A percentile compares a stretch with the other conserved stretches of the same genome.
These are phyloP conservation scores for Fusarium chlamydosporum DNA, from an alignment of 2,329 filamentous ascomycete genomes.

Conservation along the genomic window DNA sequence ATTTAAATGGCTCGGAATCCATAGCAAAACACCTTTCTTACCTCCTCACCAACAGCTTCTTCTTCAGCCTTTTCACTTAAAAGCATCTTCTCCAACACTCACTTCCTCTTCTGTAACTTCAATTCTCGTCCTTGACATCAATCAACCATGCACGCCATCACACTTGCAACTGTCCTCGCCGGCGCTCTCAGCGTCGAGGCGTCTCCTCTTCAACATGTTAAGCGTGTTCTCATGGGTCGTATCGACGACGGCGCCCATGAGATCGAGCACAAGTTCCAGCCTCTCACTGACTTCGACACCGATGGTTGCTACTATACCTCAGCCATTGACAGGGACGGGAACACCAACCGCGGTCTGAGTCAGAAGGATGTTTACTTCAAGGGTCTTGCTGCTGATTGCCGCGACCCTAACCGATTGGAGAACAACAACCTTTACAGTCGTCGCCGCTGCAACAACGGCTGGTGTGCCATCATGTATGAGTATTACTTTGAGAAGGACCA, in stretches of 20 bases:
- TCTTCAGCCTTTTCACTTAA: background rate
- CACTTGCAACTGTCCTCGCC: slow-evolving; percentile 5
- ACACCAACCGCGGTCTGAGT: slow-evolving; percentile 45
- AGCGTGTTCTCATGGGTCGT: slow-evolving; percentile 28
- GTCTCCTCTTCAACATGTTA: slow-evolving; percentile 7
- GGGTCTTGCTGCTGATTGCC: slow-evolving; percentile 43
- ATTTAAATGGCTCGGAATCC: slow-evolving; percentile 5
- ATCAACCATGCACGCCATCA: slow-evolving; percentile 11
- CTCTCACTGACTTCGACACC: slow-evolving; percentile 57
- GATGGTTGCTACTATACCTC: slow-evolving; percentile 63
- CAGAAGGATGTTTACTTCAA: slow-evolving; percentile 21
- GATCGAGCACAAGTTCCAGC: slow-evolving; percentile 56
- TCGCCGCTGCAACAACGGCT: slow-evolving; percentile 53
- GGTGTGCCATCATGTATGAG: slow-evolving; percentile 53
- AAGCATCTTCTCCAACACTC: background rate
- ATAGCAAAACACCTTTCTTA: background rate
- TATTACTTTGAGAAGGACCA: slow-evolving; percentile 37
- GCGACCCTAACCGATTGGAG: slow-evolving; percentile 46
- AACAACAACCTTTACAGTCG: slow-evolving; percentile 53
- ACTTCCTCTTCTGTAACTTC: background rate
- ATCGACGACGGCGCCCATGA: slow-evolving; percentile 50
- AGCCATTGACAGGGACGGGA: slow-evolving; percentile 58
- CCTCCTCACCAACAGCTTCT: background rate
- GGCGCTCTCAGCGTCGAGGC: slow-evolving; percentile 22
- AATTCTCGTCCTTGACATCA: too few species aligned